These are phyloP conservation scores for Lasiosphaeriaceae sp. DNA, from an alignment of 495 filamentous ascomycete species.

Conservation along the genomic window DNA sequence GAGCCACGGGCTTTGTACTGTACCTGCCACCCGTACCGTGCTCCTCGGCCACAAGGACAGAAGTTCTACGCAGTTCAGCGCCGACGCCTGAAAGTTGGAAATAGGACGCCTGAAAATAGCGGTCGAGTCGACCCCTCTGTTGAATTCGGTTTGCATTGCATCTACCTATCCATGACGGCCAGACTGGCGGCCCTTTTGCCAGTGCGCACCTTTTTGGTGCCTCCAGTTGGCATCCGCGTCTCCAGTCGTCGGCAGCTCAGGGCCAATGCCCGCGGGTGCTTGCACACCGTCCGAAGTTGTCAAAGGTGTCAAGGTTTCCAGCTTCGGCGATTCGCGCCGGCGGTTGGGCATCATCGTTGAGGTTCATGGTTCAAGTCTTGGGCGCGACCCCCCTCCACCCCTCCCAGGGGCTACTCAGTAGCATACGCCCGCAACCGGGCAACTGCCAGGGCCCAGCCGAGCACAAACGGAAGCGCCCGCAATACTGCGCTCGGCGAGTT, in stretches of 20 bases:
- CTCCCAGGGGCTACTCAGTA: not conserved
- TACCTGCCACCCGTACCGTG: constrained; percentile 9
- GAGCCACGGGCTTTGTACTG: constrained; percentile 11
- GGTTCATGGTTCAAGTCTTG: not conserved
- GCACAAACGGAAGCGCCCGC: constrained; percentile 20
- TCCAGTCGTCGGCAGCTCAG: no score
- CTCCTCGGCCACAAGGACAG: no score
- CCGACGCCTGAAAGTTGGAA: constrained; percentile 15
- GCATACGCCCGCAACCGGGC: constrained; percentile 6
- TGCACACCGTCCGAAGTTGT: not conserved
- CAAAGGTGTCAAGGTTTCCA: constrained; percentile 10
- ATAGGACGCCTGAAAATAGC: constrained; percentile 16
- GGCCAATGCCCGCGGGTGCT: no score
- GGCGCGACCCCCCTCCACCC: no score
- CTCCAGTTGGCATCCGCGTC: not conserved
- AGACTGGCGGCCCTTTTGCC: no score
- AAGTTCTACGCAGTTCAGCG: not conserved
- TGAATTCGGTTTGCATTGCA: not conserved
- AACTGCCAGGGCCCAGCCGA: not conserved
- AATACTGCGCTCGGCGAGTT: constrained; percentile 5
- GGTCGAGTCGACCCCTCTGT: constrained; percentile 1
- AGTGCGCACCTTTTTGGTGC: no score
- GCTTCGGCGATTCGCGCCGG: constrained; percentile 7
- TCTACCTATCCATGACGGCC: no score
- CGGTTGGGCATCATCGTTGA: constrained; percentile 7